Conservation (phyloP, 2,329 filamentous ascomycete genomes). For the Penicillium italicum region DNA sequence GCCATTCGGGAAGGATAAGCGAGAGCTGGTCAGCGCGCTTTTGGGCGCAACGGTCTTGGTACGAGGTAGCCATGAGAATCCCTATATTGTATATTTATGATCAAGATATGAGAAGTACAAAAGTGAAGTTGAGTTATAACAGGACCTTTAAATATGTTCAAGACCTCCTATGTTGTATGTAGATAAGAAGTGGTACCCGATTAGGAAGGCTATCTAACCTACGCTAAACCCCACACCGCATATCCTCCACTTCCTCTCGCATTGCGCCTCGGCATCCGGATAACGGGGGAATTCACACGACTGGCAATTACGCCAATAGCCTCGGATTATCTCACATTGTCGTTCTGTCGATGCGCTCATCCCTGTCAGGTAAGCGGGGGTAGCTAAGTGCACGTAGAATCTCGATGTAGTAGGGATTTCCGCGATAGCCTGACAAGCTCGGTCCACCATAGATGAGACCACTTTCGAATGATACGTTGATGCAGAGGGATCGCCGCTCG, state of each 20-base stretch:
- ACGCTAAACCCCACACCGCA: constrained; percentile 18
- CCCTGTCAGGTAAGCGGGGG: constrained; percentile 38
- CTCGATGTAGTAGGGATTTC: constrained; percentile 32
- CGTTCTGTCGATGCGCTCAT: constrained; percentile 32
- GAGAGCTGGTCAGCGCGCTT: constrained; percentile 23
- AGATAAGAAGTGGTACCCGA: constrained; percentile 20
- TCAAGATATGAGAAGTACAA: background rate
- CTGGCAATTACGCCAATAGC: constrained; percentile 41
- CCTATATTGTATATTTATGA: background rate
- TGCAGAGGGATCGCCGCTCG: background rate
- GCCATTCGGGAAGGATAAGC: constrained; percentile 25
- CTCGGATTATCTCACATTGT: constrained; percentile 37
- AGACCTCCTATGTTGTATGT: background rate
- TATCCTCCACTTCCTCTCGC: constrained; percentile 35
- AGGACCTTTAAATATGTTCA: background rate
- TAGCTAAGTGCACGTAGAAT: constrained; percentile 43
- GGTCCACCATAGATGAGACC: constrained; percentile 32
- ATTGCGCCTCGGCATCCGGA: constrained; percentile 30
- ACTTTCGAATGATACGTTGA: constrained; percentile 13
- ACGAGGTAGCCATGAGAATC: constrained; percentile 10
- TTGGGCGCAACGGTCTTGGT: constrained; percentile 23
- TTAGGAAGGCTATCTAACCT: constrained; percentile 22
- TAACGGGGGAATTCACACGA: constrained; percentile 41
- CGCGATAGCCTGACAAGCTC: constrained; percentile 36
- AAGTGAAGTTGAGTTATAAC: background rate